Percentiles rank a stretch among this genome's conserved stretches.
Evolutionary conservation across 2,329 filamentous ascomycete species (phyloP).

Genomic region (Aspergillus udagawae): DNA sequence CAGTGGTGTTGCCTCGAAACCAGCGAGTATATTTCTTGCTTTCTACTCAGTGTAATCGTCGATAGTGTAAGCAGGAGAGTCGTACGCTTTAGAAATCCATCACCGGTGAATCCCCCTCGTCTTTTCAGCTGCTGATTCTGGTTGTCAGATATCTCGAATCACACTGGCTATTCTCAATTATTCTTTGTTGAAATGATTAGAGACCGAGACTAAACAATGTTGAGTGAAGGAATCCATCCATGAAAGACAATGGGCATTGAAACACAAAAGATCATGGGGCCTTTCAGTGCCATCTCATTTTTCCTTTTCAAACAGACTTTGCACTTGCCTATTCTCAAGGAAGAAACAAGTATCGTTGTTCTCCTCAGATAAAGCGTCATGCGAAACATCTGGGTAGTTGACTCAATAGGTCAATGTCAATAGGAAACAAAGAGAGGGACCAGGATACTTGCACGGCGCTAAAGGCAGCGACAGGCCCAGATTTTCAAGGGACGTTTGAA

Average conservation of each 20-base stretch:
- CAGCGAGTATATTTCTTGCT: neutral
- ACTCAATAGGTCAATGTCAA: slow-evolving; percentile 1
- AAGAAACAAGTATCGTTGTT: neutral
- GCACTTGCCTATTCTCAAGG: neutral
- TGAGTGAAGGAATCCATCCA: neutral
- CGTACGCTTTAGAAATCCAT: slow-evolving; percentile 3
- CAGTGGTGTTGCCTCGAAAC: slow-evolving; percentile 9
- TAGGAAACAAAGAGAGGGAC: slow-evolving; percentile 1
- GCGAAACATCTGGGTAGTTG: slow-evolving; percentile 6
- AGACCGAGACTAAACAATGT: neutral
- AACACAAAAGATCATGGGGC: neutral
- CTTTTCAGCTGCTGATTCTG: neutral
- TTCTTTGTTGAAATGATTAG: neutral
- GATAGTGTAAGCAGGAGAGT: neutral
- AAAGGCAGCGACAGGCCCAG: slow-evolving; percentile 3
- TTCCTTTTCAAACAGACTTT: neutral
- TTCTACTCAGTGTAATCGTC: slow-evolving; percentile 1
- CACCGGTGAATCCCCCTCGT: neutral
- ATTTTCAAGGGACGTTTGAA: slow-evolving; percentile 1
- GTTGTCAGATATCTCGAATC: neutral
- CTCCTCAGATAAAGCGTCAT: neutral
- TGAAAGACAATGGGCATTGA: neutral
- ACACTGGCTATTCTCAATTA: neutral
- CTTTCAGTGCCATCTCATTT: neutral
- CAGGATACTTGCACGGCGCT: neutral